Conservation (phyloP, 768 basidiomycete genomes). For the Mycena latifolia region DNA sequence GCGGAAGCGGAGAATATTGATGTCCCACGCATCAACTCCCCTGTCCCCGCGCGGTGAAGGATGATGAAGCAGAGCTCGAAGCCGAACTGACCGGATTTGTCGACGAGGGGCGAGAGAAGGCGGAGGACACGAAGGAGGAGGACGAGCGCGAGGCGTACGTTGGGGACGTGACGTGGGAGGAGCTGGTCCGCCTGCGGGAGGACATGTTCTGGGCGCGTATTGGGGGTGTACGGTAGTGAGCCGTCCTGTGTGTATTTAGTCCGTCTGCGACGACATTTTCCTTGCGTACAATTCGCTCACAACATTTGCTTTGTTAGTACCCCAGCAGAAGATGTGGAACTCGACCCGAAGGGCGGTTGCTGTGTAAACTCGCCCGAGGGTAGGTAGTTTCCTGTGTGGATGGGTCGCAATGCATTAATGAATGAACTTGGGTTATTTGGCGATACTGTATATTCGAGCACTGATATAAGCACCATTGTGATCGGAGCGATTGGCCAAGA, state of each 20-base stretch:
- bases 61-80: slow-evolving; percentile 1
- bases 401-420: no score
- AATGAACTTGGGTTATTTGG: no score
- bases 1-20: slow-evolving; percentile 25
- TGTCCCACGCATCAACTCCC: slow-evolving; percentile 28
- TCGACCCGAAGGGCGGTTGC: no score
- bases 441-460: no score
- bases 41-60: slow-evolving; percentile 3
- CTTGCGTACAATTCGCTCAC: no score
- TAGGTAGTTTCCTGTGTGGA: no score
- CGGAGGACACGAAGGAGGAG: slow-evolving; percentile 23
- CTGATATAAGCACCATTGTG: no score
- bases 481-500: no score
- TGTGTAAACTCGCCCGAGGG: no score
- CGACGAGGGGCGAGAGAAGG: slow-evolving; percentile 28
- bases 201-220: slow-evolving; percentile 91
- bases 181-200: slow-evolving; percentile 78
- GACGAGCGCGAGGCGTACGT: slow-evolving; percentile 61
- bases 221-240: slow-evolving; percentile 59
- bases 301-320: no score
- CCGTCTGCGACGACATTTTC: slow-evolving; percentile 4
- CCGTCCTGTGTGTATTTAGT: slow-evolving; percentile 15
- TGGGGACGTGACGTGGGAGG: slow-evolving; percentile 85
- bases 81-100: slow-evolving; percentile 21
- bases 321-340: no score